Conservation (phyloP, 768 basidiomycete species). For the Gyrodon lividus region DNA sequence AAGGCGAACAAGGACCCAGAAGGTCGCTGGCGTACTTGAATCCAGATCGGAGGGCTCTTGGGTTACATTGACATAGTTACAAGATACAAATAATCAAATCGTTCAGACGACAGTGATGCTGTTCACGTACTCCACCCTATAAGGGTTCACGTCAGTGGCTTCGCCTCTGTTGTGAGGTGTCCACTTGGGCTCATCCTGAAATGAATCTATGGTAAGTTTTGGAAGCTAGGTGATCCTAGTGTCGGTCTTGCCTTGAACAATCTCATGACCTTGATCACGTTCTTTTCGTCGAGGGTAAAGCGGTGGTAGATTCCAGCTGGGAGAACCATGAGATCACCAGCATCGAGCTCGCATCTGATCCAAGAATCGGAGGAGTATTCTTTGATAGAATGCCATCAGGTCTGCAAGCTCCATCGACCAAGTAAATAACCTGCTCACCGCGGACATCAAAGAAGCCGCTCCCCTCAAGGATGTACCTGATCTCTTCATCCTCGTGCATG, state of each 20-base stretch:
- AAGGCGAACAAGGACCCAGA: no score
- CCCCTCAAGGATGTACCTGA: conserved; percentile 84
- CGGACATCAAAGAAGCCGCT: conserved; percentile 91
- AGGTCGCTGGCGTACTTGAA: no score
- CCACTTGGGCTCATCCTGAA: conserved; percentile 92
- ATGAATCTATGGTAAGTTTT: background rate
- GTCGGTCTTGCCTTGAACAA: conserved; percentile 69
- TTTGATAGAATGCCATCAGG: conserved; percentile 25
- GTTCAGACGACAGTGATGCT: conserved; percentile 39
- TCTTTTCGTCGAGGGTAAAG: conserved; percentile 80
- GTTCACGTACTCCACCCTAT: conserved; percentile 61
- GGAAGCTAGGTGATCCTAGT: background rate
- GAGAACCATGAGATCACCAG: conserved; percentile 83
- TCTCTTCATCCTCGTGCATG: conserved; percentile 96
- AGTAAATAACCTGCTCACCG: conserved; percentile 44
- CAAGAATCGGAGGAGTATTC: conserved; percentile 68
- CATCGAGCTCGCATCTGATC: conserved; percentile 75
- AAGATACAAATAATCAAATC: background rate
- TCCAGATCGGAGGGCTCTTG: background rate
- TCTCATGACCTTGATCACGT: conserved; percentile 74
- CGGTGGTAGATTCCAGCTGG: conserved; percentile 94
- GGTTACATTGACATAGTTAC: background rate
- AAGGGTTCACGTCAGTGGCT: conserved; percentile 63
- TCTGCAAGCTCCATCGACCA: background rate
- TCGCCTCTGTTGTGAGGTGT: conserved; percentile 64